Evolutionary conservation across 495 filamentous ascomycete genomes (phyloP).

Genomic region (Penicillium argentinense): DNA sequence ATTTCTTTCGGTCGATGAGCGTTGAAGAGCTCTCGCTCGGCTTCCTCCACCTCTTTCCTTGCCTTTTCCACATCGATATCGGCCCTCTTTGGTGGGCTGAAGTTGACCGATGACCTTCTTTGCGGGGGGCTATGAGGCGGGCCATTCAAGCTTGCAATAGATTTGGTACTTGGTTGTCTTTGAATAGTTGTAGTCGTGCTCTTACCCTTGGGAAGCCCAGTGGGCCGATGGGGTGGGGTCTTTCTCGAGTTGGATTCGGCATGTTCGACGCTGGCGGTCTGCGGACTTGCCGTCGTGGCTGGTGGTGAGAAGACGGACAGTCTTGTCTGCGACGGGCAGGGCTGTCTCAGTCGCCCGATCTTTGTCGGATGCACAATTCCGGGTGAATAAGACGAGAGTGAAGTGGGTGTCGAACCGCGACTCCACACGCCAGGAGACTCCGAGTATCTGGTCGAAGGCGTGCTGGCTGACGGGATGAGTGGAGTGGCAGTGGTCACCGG

Average conservation of each 20-base stretch:
- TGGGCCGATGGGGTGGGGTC: neutral
- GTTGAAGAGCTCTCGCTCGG: slow-evolving; percentile 23
- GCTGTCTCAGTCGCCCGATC: slow-evolving; percentile 57
- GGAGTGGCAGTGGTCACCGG: slow-evolving; percentile 62
- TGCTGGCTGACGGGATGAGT: slow-evolving; percentile 67
- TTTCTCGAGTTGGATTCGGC: slow-evolving; percentile 36
- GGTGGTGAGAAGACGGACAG: slow-evolving; percentile 59
- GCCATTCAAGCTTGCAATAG: slow-evolving; percentile 17
- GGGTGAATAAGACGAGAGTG: slow-evolving; percentile 92
- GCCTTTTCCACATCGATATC: slow-evolving; percentile 25
- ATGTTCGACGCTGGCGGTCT: slow-evolving; percentile 62
- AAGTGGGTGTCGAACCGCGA: slow-evolving; percentile 94
- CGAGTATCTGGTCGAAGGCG: slow-evolving; percentile 91
- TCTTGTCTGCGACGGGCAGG: slow-evolving; percentile 63
- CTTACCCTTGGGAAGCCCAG: neutral
- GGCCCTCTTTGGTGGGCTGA: slow-evolving; percentile 24
- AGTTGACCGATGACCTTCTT: slow-evolving; percentile 62
- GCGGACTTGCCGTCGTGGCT: slow-evolving; percentile 50
- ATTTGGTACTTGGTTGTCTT: neutral
- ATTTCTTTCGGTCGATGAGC: slow-evolving; percentile 1
- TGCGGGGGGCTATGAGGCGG: slow-evolving; percentile 61
- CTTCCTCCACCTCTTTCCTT: slow-evolving; percentile 25
- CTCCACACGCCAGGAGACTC: slow-evolving; percentile 85
- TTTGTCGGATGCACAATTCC: slow-evolving; percentile 67
- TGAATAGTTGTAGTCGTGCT: neutral